Base-by-base conservation (phyloP, 2,329 filamentous ascomycete genomes). In the Penicillium sp. region DNA sequence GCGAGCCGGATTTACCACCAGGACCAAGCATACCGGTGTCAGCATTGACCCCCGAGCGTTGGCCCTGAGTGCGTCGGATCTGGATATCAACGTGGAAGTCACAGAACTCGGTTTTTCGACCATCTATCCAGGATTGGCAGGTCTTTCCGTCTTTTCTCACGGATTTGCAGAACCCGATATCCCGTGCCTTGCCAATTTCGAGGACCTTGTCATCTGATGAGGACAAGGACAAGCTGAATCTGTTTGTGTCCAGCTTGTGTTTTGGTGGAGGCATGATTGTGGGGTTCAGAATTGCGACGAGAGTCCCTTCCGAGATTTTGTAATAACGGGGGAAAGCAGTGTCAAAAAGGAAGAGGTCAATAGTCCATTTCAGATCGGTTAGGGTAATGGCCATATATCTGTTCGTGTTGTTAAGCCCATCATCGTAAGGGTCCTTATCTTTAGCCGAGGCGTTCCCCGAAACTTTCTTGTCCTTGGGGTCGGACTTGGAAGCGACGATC, bases 361-460 rank as follows among this genome's bases (percentile, higher is more conserved):
- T 74, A 65, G 96, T 91, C 85, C 87, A 96, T 66, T 91, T 88
- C 11, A 99, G 79, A 72, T 99, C 93, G 0, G 90, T 91, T 3
- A 99, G 80, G 2, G 85, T 90, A 59, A 99, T 79, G 2, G 93
- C 88, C 89, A 99, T 97, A 77, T 95, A 99, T 72, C 96, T 97
- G 48, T 88, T 88, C 3, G 70, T 75, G 52, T 80, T 79, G 44
- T 81, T 80, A 52, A 87, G 82, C 10, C 83, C 80, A 46, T 82
- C 77, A 18, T 78, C 76, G 43, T 82, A 75, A 46, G 78, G 76
- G 44, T 80, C 74, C 4, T 69, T 71, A 9, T 76, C 73, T 49
- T 78, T 79, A 1, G 76, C 74, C 9, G 70, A 66, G 8, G 67
- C 54, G 24, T 69, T 68, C 35, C 70, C 72, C 6, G 66, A 51